These are phyloP conservation scores for Sporothrix brunneoviolacea DNA, from an alignment of 2,329 filamentous ascomycete species.

Conservation along the genomic window DNA sequence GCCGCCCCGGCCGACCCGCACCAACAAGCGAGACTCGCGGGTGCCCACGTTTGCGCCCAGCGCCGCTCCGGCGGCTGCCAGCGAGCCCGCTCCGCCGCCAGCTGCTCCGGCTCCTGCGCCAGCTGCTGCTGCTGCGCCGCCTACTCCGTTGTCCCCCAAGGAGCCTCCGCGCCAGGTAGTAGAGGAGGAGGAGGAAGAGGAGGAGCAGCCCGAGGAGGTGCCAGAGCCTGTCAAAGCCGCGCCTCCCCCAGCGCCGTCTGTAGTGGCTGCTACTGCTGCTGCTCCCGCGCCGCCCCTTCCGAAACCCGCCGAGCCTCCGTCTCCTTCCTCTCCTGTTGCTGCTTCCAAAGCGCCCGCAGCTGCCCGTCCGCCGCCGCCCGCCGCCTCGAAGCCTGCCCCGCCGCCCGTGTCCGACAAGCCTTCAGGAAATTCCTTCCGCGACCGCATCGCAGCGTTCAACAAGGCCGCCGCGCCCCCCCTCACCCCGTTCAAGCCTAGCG, in stretches of 20 bases:
- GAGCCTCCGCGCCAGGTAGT: slow-evolving; percentile 14
- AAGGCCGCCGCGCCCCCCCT: slow-evolving; percentile 77
- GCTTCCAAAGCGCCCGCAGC: slow-evolving; percentile 33
- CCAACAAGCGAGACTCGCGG: slow-evolving; percentile 56
- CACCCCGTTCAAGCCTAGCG: slow-evolving; percentile 80
- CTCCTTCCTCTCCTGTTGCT: slow-evolving; percentile 21
- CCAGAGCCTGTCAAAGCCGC: slow-evolving; percentile 18
- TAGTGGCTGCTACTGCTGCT: too few relatives aligned
- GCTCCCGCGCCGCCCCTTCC: slow-evolving; percentile 19
- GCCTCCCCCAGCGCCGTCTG: too few relatives aligned
- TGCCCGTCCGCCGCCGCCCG: slow-evolving; percentile 28
- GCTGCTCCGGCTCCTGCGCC: slow-evolving; percentile 15
- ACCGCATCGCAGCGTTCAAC: slow-evolving; percentile 96
- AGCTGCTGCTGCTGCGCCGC: slow-evolving; percentile 9
- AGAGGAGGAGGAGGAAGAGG: slow-evolving; percentile 15
- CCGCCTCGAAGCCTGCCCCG: slow-evolving; percentile 36
- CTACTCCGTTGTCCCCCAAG: slow-evolving; percentile 13
- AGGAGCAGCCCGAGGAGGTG: slow-evolving; percentile 24
- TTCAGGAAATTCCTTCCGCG: slow-evolving; percentile 70
- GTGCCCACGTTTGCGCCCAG: slow-evolving; percentile 19
- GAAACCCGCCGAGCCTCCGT: slow-evolving; percentile 24
- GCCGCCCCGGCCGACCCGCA: slow-evolving; percentile 75
- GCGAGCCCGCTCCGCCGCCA: slow-evolving; percentile 18
- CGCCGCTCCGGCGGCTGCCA: slow-evolving; percentile 20
- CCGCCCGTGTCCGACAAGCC: slow-evolving; percentile 72